Evolutionary conservation across 202 grass and related monocot species (phyloP).

Genomic region (Eragrostis tef): DNA sequence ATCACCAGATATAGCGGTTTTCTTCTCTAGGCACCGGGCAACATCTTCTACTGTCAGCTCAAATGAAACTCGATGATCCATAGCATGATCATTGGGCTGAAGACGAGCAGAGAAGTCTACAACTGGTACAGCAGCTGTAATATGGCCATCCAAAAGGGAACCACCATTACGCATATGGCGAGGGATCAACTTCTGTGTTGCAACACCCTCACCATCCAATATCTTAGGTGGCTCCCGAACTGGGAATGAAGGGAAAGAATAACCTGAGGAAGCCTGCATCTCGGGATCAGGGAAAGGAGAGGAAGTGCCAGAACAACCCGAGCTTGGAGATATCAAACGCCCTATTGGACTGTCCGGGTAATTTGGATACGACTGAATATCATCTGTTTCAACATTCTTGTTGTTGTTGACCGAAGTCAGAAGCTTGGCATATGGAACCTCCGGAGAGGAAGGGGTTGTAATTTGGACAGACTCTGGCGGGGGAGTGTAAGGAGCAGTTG

Average conservation of each 20-base stretch:
- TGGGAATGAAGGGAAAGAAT: conserved; percentile 60
- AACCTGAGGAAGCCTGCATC: conserved; percentile 46
- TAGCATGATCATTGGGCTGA: conserved; percentile 69
- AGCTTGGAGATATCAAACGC: conserved; percentile 75
- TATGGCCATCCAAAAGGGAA: conserved; percentile 77
- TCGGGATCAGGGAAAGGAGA: conserved; percentile 65
- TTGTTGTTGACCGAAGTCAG: conserved; percentile 63
- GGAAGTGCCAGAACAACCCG: conserved; percentile 74
- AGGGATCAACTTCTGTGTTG: conserved; percentile 64
- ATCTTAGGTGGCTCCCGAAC: conserved; percentile 67
- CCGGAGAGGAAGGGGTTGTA: conserved; percentile 85
- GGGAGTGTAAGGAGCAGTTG: conserved; percentile 89
- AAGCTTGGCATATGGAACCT: conserved; percentile 94
- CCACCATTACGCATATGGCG: conserved; percentile 69
- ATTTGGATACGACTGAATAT: conserved; percentile 64
- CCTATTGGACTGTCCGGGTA: conserved; percentile 83
- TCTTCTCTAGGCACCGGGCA: conserved; percentile 84
- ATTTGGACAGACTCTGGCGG: conserved; percentile 82
- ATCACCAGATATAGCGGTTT: conserved; percentile 60
- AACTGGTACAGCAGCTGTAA: conserved; percentile 57
- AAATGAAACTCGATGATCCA: conserved; percentile 86
- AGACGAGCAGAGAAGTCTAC: conserved; percentile 58
- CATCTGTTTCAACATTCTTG: conserved; percentile 62
- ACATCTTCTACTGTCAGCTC: conserved; percentile 94
- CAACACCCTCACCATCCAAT: conserved; percentile 58